These are phyloP conservation scores for Polyporus tsugae DNA, from an alignment of 1,284 basidiomycete genomes.

Conservation along the genomic window DNA sequence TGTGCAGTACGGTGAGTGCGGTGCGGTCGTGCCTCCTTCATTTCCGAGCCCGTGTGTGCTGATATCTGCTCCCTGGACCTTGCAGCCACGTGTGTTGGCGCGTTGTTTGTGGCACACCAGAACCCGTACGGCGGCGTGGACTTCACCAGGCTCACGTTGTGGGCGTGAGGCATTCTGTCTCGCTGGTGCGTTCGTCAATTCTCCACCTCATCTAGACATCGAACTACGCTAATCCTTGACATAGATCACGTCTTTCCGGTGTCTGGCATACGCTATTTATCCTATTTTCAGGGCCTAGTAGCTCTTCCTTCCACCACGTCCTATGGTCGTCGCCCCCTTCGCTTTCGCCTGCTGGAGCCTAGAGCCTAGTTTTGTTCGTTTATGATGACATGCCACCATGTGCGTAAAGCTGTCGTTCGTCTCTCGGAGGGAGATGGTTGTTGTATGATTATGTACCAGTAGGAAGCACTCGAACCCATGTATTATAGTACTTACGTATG, in stretches of 20 bases:
- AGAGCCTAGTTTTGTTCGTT: not conserved
- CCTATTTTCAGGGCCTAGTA: constrained; percentile 1
- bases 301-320: not conserved
- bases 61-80: constrained; percentile 15
- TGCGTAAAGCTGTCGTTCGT: not conserved
- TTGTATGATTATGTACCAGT: constrained; percentile 9
- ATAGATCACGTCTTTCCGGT: too few relatives aligned
- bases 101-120: constrained; percentile 52
- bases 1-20: constrained; percentile 48
- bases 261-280: constrained; percentile 4
- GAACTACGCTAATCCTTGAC: not conserved
- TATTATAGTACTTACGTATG: not conserved
- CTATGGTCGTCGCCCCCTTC: not conserved
- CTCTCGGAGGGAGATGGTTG: not conserved
- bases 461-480: constrained; percentile 1
- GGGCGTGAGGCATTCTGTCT: constrained; percentile 45
- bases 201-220: not conserved
- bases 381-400: constrained; percentile 3
- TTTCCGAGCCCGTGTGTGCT: constrained; percentile 6
- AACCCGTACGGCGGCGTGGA: constrained; percentile 45
- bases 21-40: not conserved
- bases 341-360: not conserved
- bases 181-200: not conserved
- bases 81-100: constrained; percentile 54
- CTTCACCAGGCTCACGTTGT: constrained; percentile 54